Evolutionary conservation across 1,284 basidiomycete species (phyloP).

Genomic region (Moesziomyces sp.): DNA sequence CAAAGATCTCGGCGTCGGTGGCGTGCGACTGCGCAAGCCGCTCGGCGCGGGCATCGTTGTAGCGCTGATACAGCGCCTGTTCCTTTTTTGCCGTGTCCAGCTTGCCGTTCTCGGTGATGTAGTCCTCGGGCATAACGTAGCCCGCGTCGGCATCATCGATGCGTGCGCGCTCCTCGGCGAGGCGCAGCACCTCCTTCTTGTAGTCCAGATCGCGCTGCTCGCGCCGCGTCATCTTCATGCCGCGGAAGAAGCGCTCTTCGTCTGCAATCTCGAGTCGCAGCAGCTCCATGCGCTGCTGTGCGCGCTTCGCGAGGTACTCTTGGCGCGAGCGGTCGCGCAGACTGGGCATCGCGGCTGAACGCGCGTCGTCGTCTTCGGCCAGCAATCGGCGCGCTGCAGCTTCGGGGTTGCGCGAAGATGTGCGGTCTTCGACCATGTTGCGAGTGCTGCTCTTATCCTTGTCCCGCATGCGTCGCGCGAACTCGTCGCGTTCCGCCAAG

Average conservation of each 20-base stretch:
- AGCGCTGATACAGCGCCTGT: constrained; percentile 87
- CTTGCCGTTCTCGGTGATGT: constrained; percentile 98
- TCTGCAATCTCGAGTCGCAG: constrained; percentile 80
- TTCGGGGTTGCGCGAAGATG: constrained; percentile 76
- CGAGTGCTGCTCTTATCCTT: constrained; percentile 87
- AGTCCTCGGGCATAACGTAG: constrained; percentile 73
- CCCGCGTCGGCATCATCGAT: constrained; percentile 79
- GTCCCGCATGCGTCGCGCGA: constrained; percentile 85
- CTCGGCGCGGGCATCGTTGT: constrained; percentile 78
- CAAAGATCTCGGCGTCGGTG: constrained; percentile 91
- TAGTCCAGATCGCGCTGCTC: constrained; percentile 84
- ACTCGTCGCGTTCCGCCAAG: constrained; percentile 87
- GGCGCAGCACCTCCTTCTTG: constrained; percentile 89
- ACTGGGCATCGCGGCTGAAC: constrained; percentile 50
- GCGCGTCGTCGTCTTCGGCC: constrained; percentile 68
- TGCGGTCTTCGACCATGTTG: constrained; percentile 90
- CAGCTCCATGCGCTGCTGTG: constrained; percentile 93
- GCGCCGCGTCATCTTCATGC: constrained; percentile 76
- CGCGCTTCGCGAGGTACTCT: constrained; percentile 95
- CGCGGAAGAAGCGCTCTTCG: constrained; percentile 63
- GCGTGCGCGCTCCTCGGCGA: constrained; percentile 91
- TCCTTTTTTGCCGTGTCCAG: constrained; percentile 97
- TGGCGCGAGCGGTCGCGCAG: constrained; percentile 72
- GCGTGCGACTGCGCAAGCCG: constrained; percentile 77
- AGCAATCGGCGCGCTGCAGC: constrained; percentile 82